These are phyloP conservation scores for Brasenia schreberi DNA, from an alignment of 164 flowering plant species.

Conservation along the genomic window DNA sequence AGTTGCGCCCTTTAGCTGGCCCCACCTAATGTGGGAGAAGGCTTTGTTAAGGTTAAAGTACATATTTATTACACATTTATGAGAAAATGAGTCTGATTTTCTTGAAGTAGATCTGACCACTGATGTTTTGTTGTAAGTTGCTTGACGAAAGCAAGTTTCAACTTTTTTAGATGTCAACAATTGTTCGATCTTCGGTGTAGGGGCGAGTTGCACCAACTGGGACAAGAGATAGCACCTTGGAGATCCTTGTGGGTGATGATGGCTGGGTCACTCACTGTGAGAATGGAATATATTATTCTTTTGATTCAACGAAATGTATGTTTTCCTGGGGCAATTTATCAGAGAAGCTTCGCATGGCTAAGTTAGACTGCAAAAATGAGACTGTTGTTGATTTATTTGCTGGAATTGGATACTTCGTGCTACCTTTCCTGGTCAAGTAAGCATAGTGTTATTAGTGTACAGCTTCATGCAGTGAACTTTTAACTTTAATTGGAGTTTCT, in stretches of 20 bases:
- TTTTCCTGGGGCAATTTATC: slow-evolving; percentile 96
- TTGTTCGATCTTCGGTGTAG: slow-evolving; percentile 16
- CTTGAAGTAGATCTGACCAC: no score
- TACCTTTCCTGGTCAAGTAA: slow-evolving; percentile 90
- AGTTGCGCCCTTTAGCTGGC: no score
- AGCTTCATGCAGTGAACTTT: not conserved
- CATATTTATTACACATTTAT: no score
- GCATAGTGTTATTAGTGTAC: not conserved
- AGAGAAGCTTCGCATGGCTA: slow-evolving; percentile 81
- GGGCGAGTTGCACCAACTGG: slow-evolving; percentile 75
- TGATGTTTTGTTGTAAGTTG: no score
- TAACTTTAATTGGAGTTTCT: not conserved
- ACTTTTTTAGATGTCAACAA: no score
- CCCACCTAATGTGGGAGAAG: no score
- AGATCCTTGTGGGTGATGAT: slow-evolving; percentile 81
- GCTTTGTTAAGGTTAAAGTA: no score
- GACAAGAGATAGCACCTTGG: slow-evolving; percentile 83
- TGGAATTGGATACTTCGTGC: slow-evolving; percentile 87
- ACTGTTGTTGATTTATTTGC: slow-evolving; percentile 86
- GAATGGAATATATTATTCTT: slow-evolving; percentile 85
- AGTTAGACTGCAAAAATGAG: slow-evolving; percentile 56
- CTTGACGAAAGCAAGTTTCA: no score
- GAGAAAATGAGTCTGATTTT: no score
- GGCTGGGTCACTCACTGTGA: slow-evolving; percentile 96
- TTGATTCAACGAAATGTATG: slow-evolving; percentile 94